Evolutionary conservation across 208 protist genomes (phyloP).

Genomic region (Trypanosoma cruzi): DNA sequence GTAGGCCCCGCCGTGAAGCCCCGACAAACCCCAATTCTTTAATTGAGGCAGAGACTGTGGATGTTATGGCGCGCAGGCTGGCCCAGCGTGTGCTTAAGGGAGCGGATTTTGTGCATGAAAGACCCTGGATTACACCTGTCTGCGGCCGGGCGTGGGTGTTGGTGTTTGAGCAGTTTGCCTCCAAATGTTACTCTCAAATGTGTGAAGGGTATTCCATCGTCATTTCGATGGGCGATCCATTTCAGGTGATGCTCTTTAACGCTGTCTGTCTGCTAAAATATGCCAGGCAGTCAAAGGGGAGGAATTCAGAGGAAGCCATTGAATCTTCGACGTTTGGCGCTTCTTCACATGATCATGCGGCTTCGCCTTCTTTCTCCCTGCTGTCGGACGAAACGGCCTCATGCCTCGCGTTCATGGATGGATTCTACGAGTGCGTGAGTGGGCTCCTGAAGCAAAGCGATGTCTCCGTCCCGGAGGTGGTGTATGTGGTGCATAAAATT

Average conservation of each 20-base stretch:
- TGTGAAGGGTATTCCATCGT: constrained; percentile 18
- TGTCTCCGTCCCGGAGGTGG: constrained; percentile 18
- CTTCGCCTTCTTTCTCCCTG: not conserved
- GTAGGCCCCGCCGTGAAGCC: not conserved
- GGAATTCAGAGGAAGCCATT: not conserved
- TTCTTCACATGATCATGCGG: not conserved
- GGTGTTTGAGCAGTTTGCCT: constrained; percentile 21
- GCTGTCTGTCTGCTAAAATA: constrained; percentile 24
- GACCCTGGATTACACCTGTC: constrained; percentile 30
- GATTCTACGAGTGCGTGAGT: constrained; percentile 21
- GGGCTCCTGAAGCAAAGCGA: constrained; percentile 14
- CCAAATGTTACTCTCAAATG: constrained; percentile 12
- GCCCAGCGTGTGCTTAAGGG: not conserved
- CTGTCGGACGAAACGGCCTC: constrained; percentile 13
- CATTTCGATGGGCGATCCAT: constrained; percentile 15
- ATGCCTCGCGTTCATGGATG: constrained; percentile 24
- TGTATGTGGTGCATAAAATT: constrained; percentile 12
- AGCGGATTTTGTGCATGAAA: constrained; percentile 15
- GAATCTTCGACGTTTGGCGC: not conserved
- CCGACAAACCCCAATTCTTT: not conserved
- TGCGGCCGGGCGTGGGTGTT: constrained; percentile 11
- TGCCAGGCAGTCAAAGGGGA: not conserved
- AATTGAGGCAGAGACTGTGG: constrained; percentile 9
- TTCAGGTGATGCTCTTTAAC: constrained; percentile 25
- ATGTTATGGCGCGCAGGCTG: constrained; percentile 14